Evolutionary conservation across 1,139 yeast genomes (phyloP).

Genomic region (Arxiozyma telluris): DNA sequence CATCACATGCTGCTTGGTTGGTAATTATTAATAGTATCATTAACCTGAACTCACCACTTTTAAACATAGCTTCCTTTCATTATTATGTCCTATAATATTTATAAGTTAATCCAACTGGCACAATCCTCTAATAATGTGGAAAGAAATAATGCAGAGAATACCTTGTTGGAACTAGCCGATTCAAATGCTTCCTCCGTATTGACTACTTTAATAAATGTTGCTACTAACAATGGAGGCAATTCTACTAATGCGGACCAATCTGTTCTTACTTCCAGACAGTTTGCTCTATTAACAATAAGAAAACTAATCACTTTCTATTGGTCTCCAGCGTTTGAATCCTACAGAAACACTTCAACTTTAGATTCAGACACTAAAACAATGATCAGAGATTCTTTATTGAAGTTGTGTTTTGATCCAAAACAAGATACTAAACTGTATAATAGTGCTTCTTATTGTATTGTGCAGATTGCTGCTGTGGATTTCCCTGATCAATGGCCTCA

Average conservation of each 20-base stretch:
- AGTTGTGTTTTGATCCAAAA: conserved; percentile 40
- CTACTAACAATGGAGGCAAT: conserved; percentile 10
- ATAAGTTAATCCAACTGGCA: conserved; percentile 17
- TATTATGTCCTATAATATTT: conserved; percentile 7
- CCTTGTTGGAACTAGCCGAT: conserved; percentile 22
- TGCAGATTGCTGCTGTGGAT: conserved; percentile 81
- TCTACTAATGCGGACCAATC: neutral
- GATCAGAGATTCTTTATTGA: conserved; percentile 41
- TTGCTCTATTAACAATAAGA: conserved; percentile 62
- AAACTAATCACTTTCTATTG: conserved; percentile 65
- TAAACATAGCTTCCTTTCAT: neutral
- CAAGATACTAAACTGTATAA: conserved; percentile 54
- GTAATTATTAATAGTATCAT: no score
- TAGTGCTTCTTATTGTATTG: conserved; percentile 65
- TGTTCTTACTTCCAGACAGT: conserved; percentile 39
- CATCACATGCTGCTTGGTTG: no score
- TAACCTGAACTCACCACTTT: neutral
- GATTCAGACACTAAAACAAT: conserved; percentile 38
- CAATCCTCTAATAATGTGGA: conserved; percentile 29
- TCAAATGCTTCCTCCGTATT: conserved; percentile 30
- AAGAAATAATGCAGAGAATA: conserved; percentile 30
- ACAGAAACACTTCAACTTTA: conserved; percentile 53
- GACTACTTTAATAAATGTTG: conserved; percentile 23
- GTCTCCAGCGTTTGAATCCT: conserved; percentile 80
- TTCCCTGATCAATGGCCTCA: conserved; percentile 96